Evolutionary conservation across 306 rosid genomes (phyloP), one percentile per base, ranked within the genome.

Genomic region (Glycine tomentella): DNA sequence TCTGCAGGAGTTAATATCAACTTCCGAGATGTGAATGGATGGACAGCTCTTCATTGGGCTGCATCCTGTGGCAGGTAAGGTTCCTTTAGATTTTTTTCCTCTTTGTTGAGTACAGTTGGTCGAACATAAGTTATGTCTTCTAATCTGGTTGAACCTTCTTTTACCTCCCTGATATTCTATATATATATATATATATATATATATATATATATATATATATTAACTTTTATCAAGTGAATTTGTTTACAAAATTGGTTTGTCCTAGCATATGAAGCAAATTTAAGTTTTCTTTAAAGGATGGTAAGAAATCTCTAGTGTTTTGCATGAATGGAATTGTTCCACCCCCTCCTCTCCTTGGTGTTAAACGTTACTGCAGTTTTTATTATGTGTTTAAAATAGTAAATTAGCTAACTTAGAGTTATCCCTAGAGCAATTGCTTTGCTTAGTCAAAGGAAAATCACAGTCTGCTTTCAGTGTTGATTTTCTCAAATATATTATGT

Each of bases 21-120:
- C 85, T 94, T 94, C 86, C 92, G 98, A 16, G 98, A 94, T 66
- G 71, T 81, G 61, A 94, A 90, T 82, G 98, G 98, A 52, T 94
- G 97, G 98, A 90, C 98, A 8, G 98, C 97, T 61, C 81, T 94
- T 69, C 98, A 94, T 80, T 94, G 98, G 98, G 98, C 97, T 48
- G 98, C 98, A 70, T 92, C 69, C 72, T 83, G 74, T 86, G 95
- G 98, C 97, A 89, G 98, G 98, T 80, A 88, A 90, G 78, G 80
- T 34, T 78, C 25, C 72, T 67, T 62, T 57, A 81, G 36, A 63
- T 53, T 53, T 13, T 33, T 42, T 15, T 45, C 4, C 71, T 49
- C 62, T 38, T 9, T 55, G 49, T 80, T 62, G 49, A 80, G 56
- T 50, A 17, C 31, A 59, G 65, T 57, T 46, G 46, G 45, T 46